Conservation (phyloP, 2,329 filamentous ascomycete species). For the Pyricularia grisea region DNA sequence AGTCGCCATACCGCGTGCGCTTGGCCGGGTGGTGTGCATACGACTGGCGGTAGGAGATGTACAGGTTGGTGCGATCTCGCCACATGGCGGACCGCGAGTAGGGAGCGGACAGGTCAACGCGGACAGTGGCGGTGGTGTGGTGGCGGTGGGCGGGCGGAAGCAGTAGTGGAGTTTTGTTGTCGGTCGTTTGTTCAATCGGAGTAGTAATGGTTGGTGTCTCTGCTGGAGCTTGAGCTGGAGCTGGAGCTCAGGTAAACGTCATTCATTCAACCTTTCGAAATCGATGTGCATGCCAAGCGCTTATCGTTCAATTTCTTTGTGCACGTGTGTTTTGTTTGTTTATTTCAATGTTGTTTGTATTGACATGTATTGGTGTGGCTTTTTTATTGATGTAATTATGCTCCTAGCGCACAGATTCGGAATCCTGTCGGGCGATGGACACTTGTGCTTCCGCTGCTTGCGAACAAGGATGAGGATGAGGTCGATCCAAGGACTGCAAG, state of each 20-base stretch:
- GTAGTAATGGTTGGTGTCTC: not conserved
- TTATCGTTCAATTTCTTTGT: not conserved
- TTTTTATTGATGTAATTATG: not conserved
- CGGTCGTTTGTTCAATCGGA: not conserved
- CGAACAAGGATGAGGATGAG: not conserved
- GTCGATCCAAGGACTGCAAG: not conserved
- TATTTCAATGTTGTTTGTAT: not conserved
- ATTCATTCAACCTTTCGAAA: not conserved
- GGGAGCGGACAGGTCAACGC: conserved; percentile 6
- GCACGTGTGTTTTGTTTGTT: not conserved
- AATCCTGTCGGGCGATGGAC: not conserved
- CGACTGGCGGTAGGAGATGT: conserved; percentile 98
- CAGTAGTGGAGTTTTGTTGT: not conserved
- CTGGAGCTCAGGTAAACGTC: not conserved
- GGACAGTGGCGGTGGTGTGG: not conserved
- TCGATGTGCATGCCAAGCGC: not conserved
- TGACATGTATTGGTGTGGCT: not conserved
- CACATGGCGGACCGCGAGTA: conserved; percentile 65
- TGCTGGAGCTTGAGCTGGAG: not conserved
- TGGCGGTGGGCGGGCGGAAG: not conserved
- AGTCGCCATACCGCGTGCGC: conserved; percentile 58
- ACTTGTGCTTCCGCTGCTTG: not conserved
- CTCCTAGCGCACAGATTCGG: not conserved
- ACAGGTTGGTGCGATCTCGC: conserved; percentile 99
- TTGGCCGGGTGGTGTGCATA: conserved; percentile 91